A percentile compares a stretch with the other conserved stretches of the same genome.
Conservation (phyloP, 1,284 basidiomycete species). For the Veloboletus limbatus region DNA sequence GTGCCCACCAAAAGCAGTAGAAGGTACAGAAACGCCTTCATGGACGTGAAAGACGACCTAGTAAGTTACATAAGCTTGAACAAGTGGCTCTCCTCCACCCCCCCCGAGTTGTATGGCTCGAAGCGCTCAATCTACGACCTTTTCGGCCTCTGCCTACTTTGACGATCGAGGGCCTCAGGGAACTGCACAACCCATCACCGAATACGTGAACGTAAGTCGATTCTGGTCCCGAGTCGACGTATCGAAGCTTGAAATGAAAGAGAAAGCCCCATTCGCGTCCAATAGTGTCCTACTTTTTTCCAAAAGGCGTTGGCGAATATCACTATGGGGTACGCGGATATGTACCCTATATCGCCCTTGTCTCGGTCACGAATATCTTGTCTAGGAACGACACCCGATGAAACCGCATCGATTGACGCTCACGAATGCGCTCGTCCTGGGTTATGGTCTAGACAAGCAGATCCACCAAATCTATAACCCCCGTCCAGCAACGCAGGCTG, state of each 20-base stretch:
- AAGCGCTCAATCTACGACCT: conserved; percentile 53
- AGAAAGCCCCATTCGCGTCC: conserved; percentile 76
- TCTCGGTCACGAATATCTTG: not conserved
- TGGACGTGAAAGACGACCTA: not conserved
- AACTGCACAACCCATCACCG: conserved; percentile 69
- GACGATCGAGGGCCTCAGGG: conserved; percentile 67
- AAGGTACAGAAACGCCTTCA: conserved; percentile 13
- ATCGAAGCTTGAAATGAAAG: conserved; percentile 20
- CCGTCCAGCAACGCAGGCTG: conserved; percentile 82
- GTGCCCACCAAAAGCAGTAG: conserved; percentile 13
- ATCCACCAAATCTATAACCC: conserved; percentile 93
- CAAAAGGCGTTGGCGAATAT: conserved; percentile 91
- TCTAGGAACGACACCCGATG: conserved; percentile 95
- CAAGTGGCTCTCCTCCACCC: too few relatives aligned
- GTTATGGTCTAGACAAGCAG: conserved; percentile 94
- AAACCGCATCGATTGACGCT: conserved; percentile 94
- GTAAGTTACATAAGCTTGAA: conserved; percentile 24
- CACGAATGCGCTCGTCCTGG: conserved; percentile 94
- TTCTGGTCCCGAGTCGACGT: conserved; percentile 28
- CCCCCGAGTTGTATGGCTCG: conserved; percentile 47
- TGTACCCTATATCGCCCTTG: not conserved
- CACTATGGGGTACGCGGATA: conserved; percentile 83
- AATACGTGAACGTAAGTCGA: conserved; percentile 63
- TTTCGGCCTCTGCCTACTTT: conserved; percentile 70
- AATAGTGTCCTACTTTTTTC: conserved; percentile 94